Percentiles rank a stretch among this genome's conserved stretches.
Evolutionary conservation across 495 filamentous ascomycete genomes (phyloP).

Genomic region (Annulohypoxylon bovei): DNA sequence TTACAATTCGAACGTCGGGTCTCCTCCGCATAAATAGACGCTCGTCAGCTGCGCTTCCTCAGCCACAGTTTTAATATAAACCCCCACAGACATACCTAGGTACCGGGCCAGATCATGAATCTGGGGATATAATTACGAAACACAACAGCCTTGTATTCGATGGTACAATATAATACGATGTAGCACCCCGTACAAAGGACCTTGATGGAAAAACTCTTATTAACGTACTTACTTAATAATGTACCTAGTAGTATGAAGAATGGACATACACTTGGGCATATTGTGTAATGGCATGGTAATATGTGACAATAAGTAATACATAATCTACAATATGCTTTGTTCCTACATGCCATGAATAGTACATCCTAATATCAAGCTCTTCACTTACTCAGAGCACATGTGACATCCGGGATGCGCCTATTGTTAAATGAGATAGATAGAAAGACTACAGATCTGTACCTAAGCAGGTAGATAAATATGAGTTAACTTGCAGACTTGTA

Average conservation of each 20-base stretch:
- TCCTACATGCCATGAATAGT: slow-evolving; percentile 9
- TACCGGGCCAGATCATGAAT: slow-evolving; percentile 15
- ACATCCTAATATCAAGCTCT: not conserved
- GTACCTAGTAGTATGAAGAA: not conserved
- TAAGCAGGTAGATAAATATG: not conserved
- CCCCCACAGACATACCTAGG: slow-evolving; percentile 22
- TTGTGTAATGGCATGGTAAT: slow-evolving; percentile 6
- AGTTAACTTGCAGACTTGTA: not conserved
- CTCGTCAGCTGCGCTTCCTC: slow-evolving; percentile 36
- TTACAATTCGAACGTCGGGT: slow-evolving; percentile 15
- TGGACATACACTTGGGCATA: not conserved
- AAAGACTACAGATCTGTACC: no score
- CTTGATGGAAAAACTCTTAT: not conserved
- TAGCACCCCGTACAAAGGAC: slow-evolving; percentile 17
- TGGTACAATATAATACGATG: slow-evolving; percentile 30
- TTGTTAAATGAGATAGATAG: not conserved
- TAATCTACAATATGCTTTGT: slow-evolving; percentile 4
- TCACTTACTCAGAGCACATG: slow-evolving; percentile 3
- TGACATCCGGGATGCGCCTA: slow-evolving; percentile 1
- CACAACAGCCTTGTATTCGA: slow-evolving; percentile 29
- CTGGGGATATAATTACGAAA: slow-evolving; percentile 7
- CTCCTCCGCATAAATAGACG: slow-evolving; percentile 35
- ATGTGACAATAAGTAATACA: not conserved
- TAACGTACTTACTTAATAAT: not conserved
- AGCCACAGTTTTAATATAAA: slow-evolving; percentile 34